Base-by-base conservation (phyloP, 1,284 basidiomycete genomes). In the Macrocystidia cucumis region DNA sequence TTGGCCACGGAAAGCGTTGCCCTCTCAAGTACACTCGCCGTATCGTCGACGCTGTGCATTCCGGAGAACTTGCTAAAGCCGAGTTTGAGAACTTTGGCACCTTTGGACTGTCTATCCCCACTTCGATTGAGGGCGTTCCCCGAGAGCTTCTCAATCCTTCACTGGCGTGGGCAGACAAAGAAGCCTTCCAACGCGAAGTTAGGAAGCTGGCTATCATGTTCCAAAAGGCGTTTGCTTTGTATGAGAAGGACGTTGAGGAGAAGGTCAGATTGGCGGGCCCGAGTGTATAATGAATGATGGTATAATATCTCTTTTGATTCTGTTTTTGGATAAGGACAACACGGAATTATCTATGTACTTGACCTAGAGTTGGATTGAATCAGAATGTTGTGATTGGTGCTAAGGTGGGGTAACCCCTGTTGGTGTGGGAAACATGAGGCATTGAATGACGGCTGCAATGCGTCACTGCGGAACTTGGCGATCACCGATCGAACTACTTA, bases 31-130 rank as follows among this genome's bases (percentile, higher is more conserved):
- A 85, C 70, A 98, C 95, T 28, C 90, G 95, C 40, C 83, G 84
- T 44, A 98, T 98, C 62, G 85, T 98, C 61, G 91, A 97, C 60
- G 86, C 92, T 29, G 92, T 98, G 56, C 96, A 98, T 73, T 84
- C 90, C 44, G 95, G 95, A 43, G 78, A 83, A 54, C 82, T 98
- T 48, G 75, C 84, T 52, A 74, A 86, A 57, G 85, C 88, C 45
- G 80, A 92, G 59, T 98, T 69, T 62, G 84, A 91, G 69, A 86
- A 63, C 48, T 95, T 96, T 56, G 73, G 61, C 42, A 73, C 77
- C 42, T 93, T 92, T 67, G 73, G 74, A 53, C 71, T 95, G 41
- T 71, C 78, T 49, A 79, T 96, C 59, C 92, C 92, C 29, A 92
- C 78, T 29, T 55, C 59, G 28, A 60, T 96, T 48, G 76, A 82